Percentiles rank a stretch among this genome's conserved stretches.
Conservation (phyloP, 805 yeast genomes). For the Candida glaebosa region DNA sequence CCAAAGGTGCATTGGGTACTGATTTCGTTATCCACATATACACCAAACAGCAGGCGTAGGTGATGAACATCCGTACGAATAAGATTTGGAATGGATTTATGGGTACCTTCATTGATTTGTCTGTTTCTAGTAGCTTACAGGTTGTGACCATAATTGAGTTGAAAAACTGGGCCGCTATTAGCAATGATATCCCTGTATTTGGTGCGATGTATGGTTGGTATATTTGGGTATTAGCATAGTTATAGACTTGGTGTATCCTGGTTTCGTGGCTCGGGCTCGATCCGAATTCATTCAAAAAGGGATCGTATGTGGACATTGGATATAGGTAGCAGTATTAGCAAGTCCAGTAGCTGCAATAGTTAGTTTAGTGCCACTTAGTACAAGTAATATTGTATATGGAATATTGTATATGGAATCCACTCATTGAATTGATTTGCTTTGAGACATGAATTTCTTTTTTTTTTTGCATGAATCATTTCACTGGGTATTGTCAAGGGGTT, state of each 20-base stretch:
- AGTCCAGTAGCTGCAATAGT: too few relatives aligned
- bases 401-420: too few relatives aligned
- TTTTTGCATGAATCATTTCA: too few relatives aligned
- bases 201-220: slow-evolving; percentile 13
- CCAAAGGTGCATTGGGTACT: slow-evolving; percentile 64
- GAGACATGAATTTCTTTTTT: too few relatives aligned
- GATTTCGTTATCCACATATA: slow-evolving; percentile 50
- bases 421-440: too few relatives aligned
- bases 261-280: neutral
- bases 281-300: neutral
- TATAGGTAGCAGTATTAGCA: neutral
- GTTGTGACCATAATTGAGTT: slow-evolving; percentile 74
- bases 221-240: neutral
- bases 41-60: slow-evolving; percentile 53
- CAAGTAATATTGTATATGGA: too few relatives aligned
- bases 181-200: slow-evolving; percentile 55
- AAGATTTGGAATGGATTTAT: slow-evolving; percentile 78
- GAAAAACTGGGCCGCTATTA: slow-evolving; percentile 64
- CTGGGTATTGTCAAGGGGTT: too few relatives aligned
- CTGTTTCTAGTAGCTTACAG: slow-evolving; percentile 71
- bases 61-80: slow-evolving; percentile 72
- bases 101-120: slow-evolving; percentile 53
- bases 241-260: neutral
- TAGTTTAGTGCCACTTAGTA: too few relatives aligned
- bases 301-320: neutral